phyloP scores from a whole-genome alignment of 768 basidiomycete species.

The Suillus spraguei region DNA sequence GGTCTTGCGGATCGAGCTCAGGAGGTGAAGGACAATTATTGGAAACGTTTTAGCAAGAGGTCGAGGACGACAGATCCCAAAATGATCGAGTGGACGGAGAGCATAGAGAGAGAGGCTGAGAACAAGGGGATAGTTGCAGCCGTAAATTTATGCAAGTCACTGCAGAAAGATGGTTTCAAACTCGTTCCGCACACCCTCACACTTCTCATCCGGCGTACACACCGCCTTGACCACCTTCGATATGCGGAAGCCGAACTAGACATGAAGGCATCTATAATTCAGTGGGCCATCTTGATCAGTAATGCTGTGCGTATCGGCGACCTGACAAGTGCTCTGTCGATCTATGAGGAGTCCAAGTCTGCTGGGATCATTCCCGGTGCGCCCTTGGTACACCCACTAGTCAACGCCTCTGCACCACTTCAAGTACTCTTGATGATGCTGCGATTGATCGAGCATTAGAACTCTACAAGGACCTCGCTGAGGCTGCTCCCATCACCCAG shows the following conservation, averaged over 20 bases:
- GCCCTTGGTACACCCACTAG: conserved; percentile 54
- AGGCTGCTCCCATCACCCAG: conserved; percentile 29
- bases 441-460: conserved; percentile 55
- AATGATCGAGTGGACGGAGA: conserved; percentile 34
- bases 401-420: conserved; percentile 50
- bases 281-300: conserved; percentile 59
- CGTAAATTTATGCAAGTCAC: conserved; percentile 36
- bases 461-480: conserved; percentile 52
- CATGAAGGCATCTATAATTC: conserved; percentile 41
- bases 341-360: conserved; percentile 50
- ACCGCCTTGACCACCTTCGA: conserved; percentile 42
- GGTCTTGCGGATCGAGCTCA: conserved; percentile 39
- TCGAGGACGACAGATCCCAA: conserved; percentile 27
- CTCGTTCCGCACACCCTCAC: conserved; percentile 35
- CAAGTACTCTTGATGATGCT: conserved; percentile 39
- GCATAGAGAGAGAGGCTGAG: conserved; percentile 32
- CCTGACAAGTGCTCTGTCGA: conserved; percentile 42
- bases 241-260: conserved; percentile 43
- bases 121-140: conserved; percentile 37
- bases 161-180: conserved; percentile 37
- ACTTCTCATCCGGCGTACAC: conserved; percentile 47
- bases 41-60: conserved; percentile 32
- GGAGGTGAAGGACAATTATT: conserved; percentile 43
- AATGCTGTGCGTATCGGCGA: conserved; percentile 48
- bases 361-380: conserved; percentile 51